These are phyloP conservation scores for Diaporthe ilicicola DNA, from an alignment of 2,329 filamentous ascomycete genomes.

Conservation along the genomic window DNA sequence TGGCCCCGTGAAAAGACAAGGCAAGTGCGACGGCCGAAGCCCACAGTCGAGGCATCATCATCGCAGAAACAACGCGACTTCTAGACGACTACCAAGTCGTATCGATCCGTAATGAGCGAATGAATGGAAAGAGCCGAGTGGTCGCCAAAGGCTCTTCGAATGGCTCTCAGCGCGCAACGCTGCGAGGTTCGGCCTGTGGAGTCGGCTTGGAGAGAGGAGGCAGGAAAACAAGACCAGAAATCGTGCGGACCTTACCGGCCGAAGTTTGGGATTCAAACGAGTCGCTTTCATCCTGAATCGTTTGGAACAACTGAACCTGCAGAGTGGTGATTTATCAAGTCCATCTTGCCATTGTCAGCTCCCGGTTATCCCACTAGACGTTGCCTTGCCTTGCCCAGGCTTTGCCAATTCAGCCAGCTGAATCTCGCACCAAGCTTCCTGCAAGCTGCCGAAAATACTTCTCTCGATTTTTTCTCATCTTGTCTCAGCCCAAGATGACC, in stretches of 20 bases:
- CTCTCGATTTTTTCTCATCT: neutral
- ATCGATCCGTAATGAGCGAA: neutral
- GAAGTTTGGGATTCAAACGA: neutral
- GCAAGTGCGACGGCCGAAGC: neutral
- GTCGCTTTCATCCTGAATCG: neutral
- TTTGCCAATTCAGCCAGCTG: neutral
- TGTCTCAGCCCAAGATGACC: constrained; percentile 20
- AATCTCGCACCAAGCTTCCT: neutral
- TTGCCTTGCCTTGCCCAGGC: neutral
- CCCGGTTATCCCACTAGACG: neutral
- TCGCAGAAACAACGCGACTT: neutral
- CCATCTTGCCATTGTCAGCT: neutral
- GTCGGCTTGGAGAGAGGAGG: neutral
- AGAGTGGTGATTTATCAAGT: neutral
- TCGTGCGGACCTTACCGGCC: neutral
- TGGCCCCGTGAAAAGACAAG: neutral
- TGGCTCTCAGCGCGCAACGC: neutral
- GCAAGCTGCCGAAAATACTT: constrained; percentile 5
- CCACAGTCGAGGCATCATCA: neutral
- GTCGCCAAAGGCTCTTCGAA: neutral
- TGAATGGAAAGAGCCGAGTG: neutral
- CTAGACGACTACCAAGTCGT: neutral
- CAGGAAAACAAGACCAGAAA: neutral
- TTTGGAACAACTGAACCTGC: neutral
- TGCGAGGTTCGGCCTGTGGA: neutral